Percentiles rank a stretch among this genome's conserved stretches.
Evolutionary conservation across 768 basidiomycete species (phyloP).

Genomic region (Porphyrellus cyaneotinctus): DNA sequence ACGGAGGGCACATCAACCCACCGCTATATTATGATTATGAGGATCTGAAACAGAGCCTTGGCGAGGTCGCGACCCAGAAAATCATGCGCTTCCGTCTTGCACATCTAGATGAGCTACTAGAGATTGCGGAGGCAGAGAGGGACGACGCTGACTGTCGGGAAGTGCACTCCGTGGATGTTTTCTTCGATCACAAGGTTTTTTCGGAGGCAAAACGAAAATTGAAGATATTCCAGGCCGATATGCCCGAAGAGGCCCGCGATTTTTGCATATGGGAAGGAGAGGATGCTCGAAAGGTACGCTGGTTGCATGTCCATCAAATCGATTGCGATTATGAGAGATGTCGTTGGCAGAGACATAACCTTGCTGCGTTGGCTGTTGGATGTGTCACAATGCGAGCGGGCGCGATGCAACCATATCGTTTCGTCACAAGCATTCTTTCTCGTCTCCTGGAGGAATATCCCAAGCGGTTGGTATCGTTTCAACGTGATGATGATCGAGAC

Average conservation of each 20-base stretch:
- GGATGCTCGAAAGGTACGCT: slow-evolving; percentile 34
- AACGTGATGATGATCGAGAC: slow-evolving; percentile 3
- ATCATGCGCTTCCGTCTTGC: slow-evolving; percentile 39
- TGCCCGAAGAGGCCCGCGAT: slow-evolving; percentile 43
- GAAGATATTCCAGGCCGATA: slow-evolving; percentile 42
- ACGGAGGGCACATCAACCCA: slow-evolving; percentile 51
- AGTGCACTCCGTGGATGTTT: slow-evolving; percentile 33
- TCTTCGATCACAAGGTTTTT: slow-evolving; percentile 32
- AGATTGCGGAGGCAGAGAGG: slow-evolving; percentile 30
- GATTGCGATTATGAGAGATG: neutral
- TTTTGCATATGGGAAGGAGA: slow-evolving; percentile 30
- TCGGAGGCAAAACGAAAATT: slow-evolving; percentile 42
- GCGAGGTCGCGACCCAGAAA: slow-evolving; percentile 36
- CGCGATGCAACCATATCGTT: slow-evolving; percentile 66
- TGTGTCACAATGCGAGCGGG: slow-evolving; percentile 54
- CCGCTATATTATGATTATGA: slow-evolving; percentile 45
- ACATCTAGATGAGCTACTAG: slow-evolving; percentile 32
- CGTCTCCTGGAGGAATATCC: slow-evolving; percentile 50
- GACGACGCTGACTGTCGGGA: slow-evolving; percentile 28
- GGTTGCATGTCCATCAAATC: neutral
- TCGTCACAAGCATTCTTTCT: slow-evolving; percentile 56
- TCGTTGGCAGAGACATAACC: slow-evolving; percentile 43
- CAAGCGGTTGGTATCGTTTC: slow-evolving; percentile 27
- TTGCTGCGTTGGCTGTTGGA: slow-evolving; percentile 45
- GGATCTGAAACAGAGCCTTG: slow-evolving; percentile 36